Evolutionary conservation across 192 early-diverging fungal genomes (phyloP).

Genomic region (Backusella tarrabulga): DNA sequence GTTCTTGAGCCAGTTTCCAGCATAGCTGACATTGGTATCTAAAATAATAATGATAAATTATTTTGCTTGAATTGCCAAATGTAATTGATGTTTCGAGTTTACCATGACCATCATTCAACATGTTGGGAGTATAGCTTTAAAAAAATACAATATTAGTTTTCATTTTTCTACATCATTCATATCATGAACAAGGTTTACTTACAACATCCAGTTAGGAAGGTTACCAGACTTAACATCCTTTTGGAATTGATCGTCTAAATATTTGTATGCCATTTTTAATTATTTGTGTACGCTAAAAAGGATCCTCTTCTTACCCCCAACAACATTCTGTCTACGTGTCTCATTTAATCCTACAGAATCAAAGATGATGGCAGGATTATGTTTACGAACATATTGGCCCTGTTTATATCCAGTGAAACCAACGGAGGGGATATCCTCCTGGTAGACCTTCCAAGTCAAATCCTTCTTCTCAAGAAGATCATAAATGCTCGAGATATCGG

Average conservation of each 20-base stretch:
- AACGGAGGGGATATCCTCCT: conserved; percentile 26
- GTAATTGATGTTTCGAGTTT: neutral
- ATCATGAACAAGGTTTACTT: conserved; percentile 1
- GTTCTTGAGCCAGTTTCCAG: conserved; percentile 50
- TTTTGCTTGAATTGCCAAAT: neutral
- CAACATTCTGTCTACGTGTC: conserved; percentile 16
- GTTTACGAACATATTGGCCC: conserved; percentile 30
- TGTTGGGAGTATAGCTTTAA: conserved; percentile 50
- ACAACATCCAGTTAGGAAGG: conserved; percentile 30
- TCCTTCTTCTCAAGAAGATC: conserved; percentile 29
- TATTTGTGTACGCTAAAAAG: neutral
- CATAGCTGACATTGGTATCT: conserved; percentile 39
- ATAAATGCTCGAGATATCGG: conserved; percentile 32
- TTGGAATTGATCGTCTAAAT: conserved; percentile 2
- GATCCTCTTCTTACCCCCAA: neutral
- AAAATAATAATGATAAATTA: conserved; percentile 11
- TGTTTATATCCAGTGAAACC: conserved; percentile 26
- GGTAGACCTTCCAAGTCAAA: conserved; percentile 34
- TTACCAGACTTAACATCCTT: neutral
- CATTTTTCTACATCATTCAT: neutral
- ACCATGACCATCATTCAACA: conserved; percentile 52
- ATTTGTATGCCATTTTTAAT: neutral
- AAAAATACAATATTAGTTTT: neutral
- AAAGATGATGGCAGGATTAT: conserved; percentile 31
- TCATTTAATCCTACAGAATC: conserved; percentile 23